Base-by-base conservation (phyloP, 805 yeast species). In the Yamadazyma sp. region DNA sequence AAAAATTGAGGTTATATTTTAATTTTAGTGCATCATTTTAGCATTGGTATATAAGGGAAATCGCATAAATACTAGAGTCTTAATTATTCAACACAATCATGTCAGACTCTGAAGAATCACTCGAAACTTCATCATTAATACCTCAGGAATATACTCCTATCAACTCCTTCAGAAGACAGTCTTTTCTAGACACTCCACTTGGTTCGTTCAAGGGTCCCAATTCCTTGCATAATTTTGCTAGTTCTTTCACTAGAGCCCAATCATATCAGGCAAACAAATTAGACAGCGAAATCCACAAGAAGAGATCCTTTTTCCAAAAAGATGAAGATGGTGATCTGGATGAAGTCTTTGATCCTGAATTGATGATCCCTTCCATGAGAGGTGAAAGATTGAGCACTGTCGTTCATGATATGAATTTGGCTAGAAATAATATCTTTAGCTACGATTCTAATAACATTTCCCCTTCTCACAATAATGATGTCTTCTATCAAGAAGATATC, bases 211-310 rank as follows among this genome's bases (percentile, higher is more conserved):
- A 69, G 50, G 82, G 86, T 30, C 67, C 69, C 12, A 83, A 83
- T 58, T 82, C 93, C 1, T 55, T 86, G 27, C 78, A 81, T 39
- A 78, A 84, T 36, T 86, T 86, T 60, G 94, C 94, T 1, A 76
- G 85, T 10, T 86, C 95, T 0, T 78, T 73, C 51, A 74, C 78
- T 25, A 72, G 96, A 53, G 93, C 95, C 1, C 91, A 85, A 54
- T 76, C 87, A 3, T 75, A 71, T 54, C 68, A 73, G 31, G 73
- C 78, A 9, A 53, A 56, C 17, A 61, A 62, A 34, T 48, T 73
- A 19, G 80, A 75, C 46, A 70, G 72, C 18, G 67, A 73, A 23
- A 77, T 83, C 45, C 75, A 70, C 48, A 74, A 78, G 6, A 62
- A 72, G 20, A 62, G 94, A 45, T 80, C 88, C 0, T 85, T 73